Percentiles rank a stretch among this genome's conserved stretches.
Evolutionary conservation across 1,284 basidiomycete species (phyloP).

Genomic region (Chalciporus sp.): DNA sequence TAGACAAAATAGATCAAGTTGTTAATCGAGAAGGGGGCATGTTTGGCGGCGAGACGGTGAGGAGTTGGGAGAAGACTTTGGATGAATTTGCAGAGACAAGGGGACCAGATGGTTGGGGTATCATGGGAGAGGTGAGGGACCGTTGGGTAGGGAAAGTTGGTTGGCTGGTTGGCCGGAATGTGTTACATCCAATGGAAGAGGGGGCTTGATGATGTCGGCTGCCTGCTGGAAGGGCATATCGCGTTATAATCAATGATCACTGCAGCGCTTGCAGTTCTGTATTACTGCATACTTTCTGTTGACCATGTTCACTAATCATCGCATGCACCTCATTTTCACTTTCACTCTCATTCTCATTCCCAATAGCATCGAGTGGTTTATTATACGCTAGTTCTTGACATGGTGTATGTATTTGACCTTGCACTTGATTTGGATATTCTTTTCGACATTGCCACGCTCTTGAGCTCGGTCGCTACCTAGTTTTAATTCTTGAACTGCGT

Average conservation of each 20-base stretch:
- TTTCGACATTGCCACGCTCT: background rate
- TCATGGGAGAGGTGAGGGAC: constrained; percentile 64
- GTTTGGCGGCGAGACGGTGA: constrained; percentile 72
- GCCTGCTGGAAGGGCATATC: background rate
- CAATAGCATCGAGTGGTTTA: background rate
- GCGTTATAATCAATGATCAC: background rate
- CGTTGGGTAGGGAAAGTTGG: constrained; percentile 73
- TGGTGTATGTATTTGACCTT: too few species aligned
- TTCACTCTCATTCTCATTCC: background rate
- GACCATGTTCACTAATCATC: background rate
- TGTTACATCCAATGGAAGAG: constrained; percentile 59
- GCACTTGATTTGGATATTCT: too few species aligned
- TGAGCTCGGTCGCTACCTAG: background rate
- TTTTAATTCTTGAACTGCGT: background rate
- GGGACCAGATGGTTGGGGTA: constrained; percentile 46
- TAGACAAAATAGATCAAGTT: constrained; percentile 63
- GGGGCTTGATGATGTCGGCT: constrained; percentile 22
- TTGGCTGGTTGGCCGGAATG: constrained; percentile 69
- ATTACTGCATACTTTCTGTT: background rate
- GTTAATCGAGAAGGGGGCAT: constrained; percentile 76
- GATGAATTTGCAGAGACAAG: constrained; percentile 63
- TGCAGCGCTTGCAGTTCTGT: constrained; percentile 1
- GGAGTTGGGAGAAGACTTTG: constrained; percentile 65
- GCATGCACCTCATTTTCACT: too few species aligned
- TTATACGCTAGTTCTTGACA: too few species aligned